A percentile compares a stretch with the other conserved stretches of the same genome.
These are phyloP conservation scores for Pseudogymnoascus sp. DNA, from an alignment of 2,329 filamentous ascomycete genomes.

Conservation along the genomic window DNA sequence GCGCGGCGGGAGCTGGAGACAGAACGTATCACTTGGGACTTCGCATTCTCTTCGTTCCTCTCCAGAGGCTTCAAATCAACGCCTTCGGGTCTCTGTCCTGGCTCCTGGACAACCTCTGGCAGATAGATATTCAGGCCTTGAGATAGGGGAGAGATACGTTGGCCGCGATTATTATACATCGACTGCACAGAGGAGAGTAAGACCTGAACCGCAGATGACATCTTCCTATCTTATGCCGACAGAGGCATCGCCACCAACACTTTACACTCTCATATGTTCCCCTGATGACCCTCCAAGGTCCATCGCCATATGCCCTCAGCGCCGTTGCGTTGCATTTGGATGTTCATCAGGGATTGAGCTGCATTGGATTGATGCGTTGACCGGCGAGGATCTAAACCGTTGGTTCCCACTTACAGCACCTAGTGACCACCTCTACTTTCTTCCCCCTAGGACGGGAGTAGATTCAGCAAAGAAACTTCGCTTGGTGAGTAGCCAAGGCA, in stretches of 20 bases:
- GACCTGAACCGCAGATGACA: background rate
- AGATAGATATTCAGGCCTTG: background rate
- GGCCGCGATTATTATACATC: background rate
- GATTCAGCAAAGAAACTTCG: conserved; percentile 52
- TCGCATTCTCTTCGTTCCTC: background rate
- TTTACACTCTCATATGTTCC: conserved; percentile 48
- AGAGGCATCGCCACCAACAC: conserved; percentile 28
- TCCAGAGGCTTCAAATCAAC: background rate
- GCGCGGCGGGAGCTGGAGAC: background rate
- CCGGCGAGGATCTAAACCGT: conserved; percentile 43
- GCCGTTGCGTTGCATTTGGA: conserved; percentile 59
- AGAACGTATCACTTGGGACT: background rate
- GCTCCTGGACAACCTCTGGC: background rate
- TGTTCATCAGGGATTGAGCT: conserved; percentile 57
- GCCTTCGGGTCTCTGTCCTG: background rate
- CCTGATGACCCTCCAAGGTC: conserved; percentile 58
- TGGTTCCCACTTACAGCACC: conserved; percentile 50
- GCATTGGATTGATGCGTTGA: conserved; percentile 48
- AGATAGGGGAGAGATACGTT: background rate
- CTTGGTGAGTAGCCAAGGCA: conserved; percentile 55
- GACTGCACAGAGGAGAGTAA: background rate
- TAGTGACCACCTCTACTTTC: conserved; percentile 53
- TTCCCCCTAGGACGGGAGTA: conserved; percentile 45
- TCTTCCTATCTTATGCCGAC: conserved; percentile 22
- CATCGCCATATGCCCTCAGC: conserved; percentile 58